Percentiles rank a stretch among this genome's conserved stretches.
phyloP scores from a whole-genome alignment of 805 yeast genomes.

The Nakazawaea wickerhamii region DNA sequence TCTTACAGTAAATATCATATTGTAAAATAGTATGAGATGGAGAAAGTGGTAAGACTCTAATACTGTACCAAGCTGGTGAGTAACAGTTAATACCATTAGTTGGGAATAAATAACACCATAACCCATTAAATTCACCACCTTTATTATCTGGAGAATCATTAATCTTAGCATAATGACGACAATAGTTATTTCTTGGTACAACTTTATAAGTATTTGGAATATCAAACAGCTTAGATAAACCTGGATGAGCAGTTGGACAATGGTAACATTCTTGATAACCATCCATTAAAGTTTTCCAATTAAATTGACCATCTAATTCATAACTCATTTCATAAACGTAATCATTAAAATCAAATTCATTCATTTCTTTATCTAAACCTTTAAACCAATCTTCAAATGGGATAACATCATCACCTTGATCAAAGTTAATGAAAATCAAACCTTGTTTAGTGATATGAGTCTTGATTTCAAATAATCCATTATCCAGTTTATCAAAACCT shows the following conservation, averaged over 20 bases:
- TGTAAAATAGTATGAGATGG: slow-evolving; percentile 52
- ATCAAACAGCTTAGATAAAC: slow-evolving; percentile 48
- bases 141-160: slow-evolving; percentile 36
- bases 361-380: slow-evolving; percentile 47
- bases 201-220: slow-evolving; percentile 59
- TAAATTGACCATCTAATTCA: slow-evolving; percentile 57
- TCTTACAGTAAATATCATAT: slow-evolving; percentile 57
- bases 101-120: slow-evolving; percentile 60
- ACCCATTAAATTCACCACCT: slow-evolving; percentile 57
- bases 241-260: slow-evolving; percentile 66
- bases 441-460: slow-evolving; percentile 54
- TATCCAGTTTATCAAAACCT: slow-evolving; percentile 51
- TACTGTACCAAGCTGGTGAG: slow-evolving; percentile 63
- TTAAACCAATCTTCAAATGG: slow-evolving; percentile 49
- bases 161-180: slow-evolving; percentile 57
- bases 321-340: slow-evolving; percentile 62
- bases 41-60: slow-evolving; percentile 50
- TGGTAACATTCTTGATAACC: slow-evolving; percentile 67
- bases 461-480: slow-evolving; percentile 49
- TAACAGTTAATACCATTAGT: slow-evolving; percentile 58
- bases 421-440: slow-evolving; percentile 51
- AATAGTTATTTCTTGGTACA: slow-evolving; percentile 51
- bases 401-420: slow-evolving; percentile 33
- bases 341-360: slow-evolving; percentile 54
- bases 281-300: slow-evolving; percentile 65